Evolutionary conservation across 2,329 filamentous ascomycete genomes (phyloP).

Genomic region (Arthrobotrys musiformis): DNA sequence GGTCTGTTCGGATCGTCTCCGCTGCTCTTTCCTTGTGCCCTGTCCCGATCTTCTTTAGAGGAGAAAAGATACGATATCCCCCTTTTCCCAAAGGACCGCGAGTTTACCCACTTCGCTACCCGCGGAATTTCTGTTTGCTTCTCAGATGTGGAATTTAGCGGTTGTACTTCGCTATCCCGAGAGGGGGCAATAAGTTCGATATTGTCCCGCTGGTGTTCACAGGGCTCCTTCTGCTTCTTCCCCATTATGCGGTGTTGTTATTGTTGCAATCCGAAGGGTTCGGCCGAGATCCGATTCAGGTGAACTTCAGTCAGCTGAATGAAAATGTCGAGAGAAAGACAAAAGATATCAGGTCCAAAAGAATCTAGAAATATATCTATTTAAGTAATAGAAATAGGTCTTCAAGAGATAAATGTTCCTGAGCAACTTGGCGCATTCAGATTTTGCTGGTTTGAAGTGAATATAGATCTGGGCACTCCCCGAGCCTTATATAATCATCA

Average conservation of each 20-base stretch:
- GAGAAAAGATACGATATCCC: constrained; percentile 41
- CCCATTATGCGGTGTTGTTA: constrained; percentile 28
- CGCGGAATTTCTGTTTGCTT: constrained; percentile 22
- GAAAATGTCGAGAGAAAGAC: not conserved
- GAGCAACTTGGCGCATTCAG: not conserved
- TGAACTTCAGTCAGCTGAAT: too few relatives aligned
- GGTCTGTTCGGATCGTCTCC: not conserved
- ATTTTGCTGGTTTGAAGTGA: not conserved
- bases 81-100: constrained; percentile 34
- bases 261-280: not conserved
- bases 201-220: constrained; percentile 33
- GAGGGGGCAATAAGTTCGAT: not conserved
- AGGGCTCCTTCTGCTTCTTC: constrained; percentile 35
- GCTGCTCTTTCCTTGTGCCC: constrained; percentile 9
- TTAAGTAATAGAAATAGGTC: too few relatives aligned
- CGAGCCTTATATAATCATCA: constrained; percentile 28
- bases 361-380: too few relatives aligned
- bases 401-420: too few relatives aligned
- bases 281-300: not conserved
- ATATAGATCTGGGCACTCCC: not conserved
- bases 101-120: constrained; percentile 44
- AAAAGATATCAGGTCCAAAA: too few relatives aligned
- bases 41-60: constrained; percentile 40
- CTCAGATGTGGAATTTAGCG: not conserved
- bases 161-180: not conserved